These are phyloP conservation scores for Nannochloris sp. DNA, from an alignment of 139 green algal genomes.

Conservation along the genomic window DNA sequence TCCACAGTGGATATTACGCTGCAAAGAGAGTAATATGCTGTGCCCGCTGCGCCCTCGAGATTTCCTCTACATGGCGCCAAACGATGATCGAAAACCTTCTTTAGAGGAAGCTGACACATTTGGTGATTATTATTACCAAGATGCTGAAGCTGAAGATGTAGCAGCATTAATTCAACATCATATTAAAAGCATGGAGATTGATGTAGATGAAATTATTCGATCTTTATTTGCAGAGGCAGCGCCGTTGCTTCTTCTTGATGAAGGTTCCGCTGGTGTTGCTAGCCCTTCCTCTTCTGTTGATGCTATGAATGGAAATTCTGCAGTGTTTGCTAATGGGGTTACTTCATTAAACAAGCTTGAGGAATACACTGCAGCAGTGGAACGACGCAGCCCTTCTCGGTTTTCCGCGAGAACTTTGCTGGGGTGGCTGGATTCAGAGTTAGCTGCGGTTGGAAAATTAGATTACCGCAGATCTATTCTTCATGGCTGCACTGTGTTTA, in stretches of 20 bases:
- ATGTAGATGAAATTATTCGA: not conserved
- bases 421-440: not conserved
- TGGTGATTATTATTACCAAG: not conserved
- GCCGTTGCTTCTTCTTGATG: too few relatives aligned
- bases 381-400: too few relatives aligned
- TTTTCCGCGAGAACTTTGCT: too few relatives aligned
- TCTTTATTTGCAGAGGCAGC: too few relatives aligned
- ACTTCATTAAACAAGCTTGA: too few relatives aligned
- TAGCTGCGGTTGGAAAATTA: not conserved
- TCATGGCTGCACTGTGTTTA: not conserved
- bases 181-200: not conserved
- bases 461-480: not conserved
- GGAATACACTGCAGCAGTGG: not conserved
- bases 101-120: not conserved
- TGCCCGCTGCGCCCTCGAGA: not conserved
- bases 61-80: not conserved
- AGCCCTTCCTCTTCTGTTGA: too few relatives aligned
- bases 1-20: not conserved
- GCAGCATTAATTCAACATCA: not conserved
- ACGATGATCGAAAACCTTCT: not conserved
- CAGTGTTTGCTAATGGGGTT: too few relatives aligned
- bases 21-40: not conserved
- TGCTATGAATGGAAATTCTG: too few relatives aligned
- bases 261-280: too few relatives aligned
- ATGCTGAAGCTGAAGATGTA: not conserved